phyloP scores from a whole-genome alignment of 768 basidiomycete species.

The Rubroboletus pulcherrimus region DNA sequence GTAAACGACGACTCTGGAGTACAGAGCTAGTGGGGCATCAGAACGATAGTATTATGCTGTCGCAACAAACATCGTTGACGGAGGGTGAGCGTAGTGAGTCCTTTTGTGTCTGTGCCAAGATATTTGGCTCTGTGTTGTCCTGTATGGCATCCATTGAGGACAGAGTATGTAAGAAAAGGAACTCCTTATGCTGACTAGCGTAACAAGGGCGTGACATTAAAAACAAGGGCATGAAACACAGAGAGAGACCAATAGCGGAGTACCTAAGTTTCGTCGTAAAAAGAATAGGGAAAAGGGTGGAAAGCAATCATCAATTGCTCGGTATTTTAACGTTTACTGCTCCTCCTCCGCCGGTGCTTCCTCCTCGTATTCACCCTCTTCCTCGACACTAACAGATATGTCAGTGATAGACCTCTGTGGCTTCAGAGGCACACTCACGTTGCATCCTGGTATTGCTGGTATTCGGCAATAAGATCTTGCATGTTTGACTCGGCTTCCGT shows the following conservation, averaged over 20 bases:
- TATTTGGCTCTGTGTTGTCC: conserved; percentile 13
- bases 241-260: conserved; percentile 30
- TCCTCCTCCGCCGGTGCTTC: conserved; percentile 63
- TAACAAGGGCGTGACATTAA: conserved; percentile 33
- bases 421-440: conserved; percentile 54
- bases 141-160: too few species aligned
- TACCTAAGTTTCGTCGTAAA: conserved; percentile 36
- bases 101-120: not conserved
- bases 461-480: conserved; percentile 98
- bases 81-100: not conserved
- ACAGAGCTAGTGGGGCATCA: not conserved
- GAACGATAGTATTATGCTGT: not conserved
- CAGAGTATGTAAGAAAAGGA: conserved; percentile 10
- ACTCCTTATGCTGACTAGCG: conserved; percentile 24
- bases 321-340: conserved; percentile 34
- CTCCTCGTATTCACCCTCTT: conserved; percentile 89
- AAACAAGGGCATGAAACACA: conserved; percentile 27
- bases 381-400: conserved; percentile 58
- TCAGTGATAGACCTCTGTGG: conserved; percentile 8
- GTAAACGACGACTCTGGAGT: not conserved
- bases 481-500: conserved; percentile 99
- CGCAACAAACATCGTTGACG: not conserved
- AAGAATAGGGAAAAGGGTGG: conserved; percentile 9
- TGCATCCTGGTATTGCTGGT: conserved; percentile 94
- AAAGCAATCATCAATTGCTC: conserved; percentile 18